Base-by-base conservation (phyloP, 306 rosid genomes). In the Elaeagnus macrophylla region DNA sequence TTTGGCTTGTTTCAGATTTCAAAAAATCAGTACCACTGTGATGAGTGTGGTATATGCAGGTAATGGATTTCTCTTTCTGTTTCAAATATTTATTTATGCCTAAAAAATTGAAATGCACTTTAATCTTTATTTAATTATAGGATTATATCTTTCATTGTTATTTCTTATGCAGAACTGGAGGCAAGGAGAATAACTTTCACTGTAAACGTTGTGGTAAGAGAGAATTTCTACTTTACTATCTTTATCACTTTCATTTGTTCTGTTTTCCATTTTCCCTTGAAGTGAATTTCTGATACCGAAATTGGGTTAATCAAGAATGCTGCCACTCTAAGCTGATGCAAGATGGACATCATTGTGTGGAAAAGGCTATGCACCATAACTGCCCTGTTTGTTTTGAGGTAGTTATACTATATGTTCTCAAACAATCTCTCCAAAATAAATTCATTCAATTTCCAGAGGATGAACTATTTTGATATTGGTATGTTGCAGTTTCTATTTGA, bases 381-480 rank as follows among this genome's bases (percentile, higher is more conserved):
- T 86, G 95, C 60, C 86, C 93, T 40, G 75, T 86, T 72, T 86
- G 95, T 60, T 76, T 78, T 67, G 93, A 86, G 95, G 95, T 74
- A 69, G 11, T n/a, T 41, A 20, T 40, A 39, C 40, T 25, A 13
- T 44, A 41, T 32, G 18, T 7, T 42, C n/a, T 43, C 12, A 6
- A 16, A 47, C 20, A 19, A 37, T 18, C 16, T 7, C 32, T 25
- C 32, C 4, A 25, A 16, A 53, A 36, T 7, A 53, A 10, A 12
- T 25, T 18, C 37, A 44, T 49, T 52, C 7, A 9, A 36, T 35
- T 15, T 39, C 48, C 64, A 36, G 14, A 12, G 54, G 40, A 12
- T 32, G 7, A 35, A 12, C 8, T 39, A 6, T 59, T 40, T 9
- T 44, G 37, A 11, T 53, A 12, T 35, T 53, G n/a, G 6, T 51